Percentiles rank a stretch among this genome's conserved stretches.
Evolutionary conservation across 768 basidiomycete genomes (phyloP).

Genomic region (Boletus rufocinnamomeus): DNA sequence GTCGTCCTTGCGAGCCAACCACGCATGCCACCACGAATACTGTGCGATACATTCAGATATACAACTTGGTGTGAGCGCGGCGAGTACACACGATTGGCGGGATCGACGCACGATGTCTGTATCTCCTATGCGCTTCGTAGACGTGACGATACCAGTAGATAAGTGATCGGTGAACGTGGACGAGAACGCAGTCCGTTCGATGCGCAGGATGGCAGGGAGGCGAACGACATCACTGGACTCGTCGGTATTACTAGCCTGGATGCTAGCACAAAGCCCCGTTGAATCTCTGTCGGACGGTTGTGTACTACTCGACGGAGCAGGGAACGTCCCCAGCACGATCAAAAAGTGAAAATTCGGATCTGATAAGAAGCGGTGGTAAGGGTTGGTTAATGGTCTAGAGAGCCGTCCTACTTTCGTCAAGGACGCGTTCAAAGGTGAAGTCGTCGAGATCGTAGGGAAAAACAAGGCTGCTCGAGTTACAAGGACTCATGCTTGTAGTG

Average conservation of each 20-base stretch:
- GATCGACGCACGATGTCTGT: slow-evolving; percentile 64
- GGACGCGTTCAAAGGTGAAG: slow-evolving; percentile 52
- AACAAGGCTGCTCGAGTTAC: too few species aligned
- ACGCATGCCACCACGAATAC: slow-evolving; percentile 84
- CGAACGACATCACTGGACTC: slow-evolving; percentile 19
- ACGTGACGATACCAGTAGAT: slow-evolving; percentile 43
- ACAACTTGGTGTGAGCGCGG: neutral
- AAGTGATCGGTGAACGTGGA: slow-evolving; percentile 37
- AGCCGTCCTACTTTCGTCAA: slow-evolving; percentile 48
- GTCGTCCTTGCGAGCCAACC: slow-evolving; percentile 46
- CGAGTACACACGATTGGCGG: neutral
- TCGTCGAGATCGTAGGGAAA: slow-evolving; percentile 36
- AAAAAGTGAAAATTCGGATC: slow-evolving; percentile 63
- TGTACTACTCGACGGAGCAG: slow-evolving; percentile 14
- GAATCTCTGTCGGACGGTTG: neutral
- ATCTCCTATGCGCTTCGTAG: slow-evolving; percentile 50
- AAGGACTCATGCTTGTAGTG: neutral
- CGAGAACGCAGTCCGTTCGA: slow-evolving; percentile 77
- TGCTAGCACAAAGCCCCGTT: neutral
- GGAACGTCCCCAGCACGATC: slow-evolving; percentile 69
- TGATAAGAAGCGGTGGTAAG: slow-evolving; percentile 18
- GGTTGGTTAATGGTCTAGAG: neutral
- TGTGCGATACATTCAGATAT: slow-evolving; percentile 32
- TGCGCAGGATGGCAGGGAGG: slow-evolving; percentile 65
- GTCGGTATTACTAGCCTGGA: neutral